phyloP scores from a whole-genome alignment of 108 stramenopile species.

The Nitzschia palea region DNA sequence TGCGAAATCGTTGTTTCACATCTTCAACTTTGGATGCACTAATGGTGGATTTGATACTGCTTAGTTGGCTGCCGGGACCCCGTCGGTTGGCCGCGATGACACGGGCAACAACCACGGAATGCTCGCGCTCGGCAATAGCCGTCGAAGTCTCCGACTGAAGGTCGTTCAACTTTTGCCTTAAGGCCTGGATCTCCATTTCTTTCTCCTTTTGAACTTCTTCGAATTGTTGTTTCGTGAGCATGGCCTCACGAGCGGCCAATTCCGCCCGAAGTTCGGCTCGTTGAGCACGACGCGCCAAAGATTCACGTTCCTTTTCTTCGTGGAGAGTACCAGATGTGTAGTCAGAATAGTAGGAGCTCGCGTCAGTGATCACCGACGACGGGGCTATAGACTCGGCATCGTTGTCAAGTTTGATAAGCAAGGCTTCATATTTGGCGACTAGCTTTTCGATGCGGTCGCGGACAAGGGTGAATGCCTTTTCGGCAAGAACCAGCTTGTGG shows the following conservation, averaged over 20 bases:
- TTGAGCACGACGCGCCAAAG: conserved; percentile 57
- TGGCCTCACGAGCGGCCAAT: conserved; percentile 73
- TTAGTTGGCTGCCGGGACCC: background rate
- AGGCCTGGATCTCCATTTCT: conserved; percentile 62
- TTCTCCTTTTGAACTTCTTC: conserved; percentile 50
- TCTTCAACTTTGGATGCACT: conserved; percentile 33
- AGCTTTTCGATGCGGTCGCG: conserved; percentile 68
- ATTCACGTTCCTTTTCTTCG: conserved; percentile 41
- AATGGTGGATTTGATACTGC: background rate
- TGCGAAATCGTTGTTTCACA: conserved; percentile 75
- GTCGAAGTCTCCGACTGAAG: conserved; percentile 46
- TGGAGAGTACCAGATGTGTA: conserved; percentile 7
- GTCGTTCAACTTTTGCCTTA: conserved; percentile 48
- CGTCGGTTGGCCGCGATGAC: conserved; percentile 16
- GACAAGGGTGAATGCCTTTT: conserved; percentile 72
- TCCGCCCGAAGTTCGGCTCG: conserved; percentile 77
- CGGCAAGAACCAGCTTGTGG: conserved; percentile 70
- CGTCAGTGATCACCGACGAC: conserved; percentile 52
- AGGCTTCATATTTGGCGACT: conserved; percentile 68
- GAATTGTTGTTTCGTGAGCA: conserved; percentile 59
- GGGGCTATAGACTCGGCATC: conserved; percentile 41
- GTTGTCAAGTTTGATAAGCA: conserved; percentile 70
- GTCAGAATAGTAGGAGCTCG: conserved; percentile 50
- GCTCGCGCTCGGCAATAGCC: conserved; percentile 39
- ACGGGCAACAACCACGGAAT: conserved; percentile 35